A percentile compares a stretch with the other conserved stretches of the same genome.
Evolutionary conservation across 805 yeast genomes (phyloP).

Genomic region (Nakazawaea anatomiae): DNA sequence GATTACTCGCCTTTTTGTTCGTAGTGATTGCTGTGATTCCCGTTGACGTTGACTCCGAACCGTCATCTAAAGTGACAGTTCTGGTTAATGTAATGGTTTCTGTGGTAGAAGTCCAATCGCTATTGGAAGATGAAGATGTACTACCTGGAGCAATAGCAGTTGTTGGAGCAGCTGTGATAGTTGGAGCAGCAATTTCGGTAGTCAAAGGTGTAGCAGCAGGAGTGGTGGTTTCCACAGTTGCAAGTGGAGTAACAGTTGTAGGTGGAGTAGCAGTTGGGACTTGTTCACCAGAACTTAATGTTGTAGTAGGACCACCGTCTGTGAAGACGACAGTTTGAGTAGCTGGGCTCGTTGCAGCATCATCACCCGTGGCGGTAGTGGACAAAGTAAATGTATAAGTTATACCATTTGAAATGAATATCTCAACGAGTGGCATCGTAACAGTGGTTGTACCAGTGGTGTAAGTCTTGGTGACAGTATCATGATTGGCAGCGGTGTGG

Average conservation of each 20-base stretch:
- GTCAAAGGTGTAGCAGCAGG: conserved; percentile 12
- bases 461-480: conserved; percentile 23
- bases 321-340: conserved; percentile 10
- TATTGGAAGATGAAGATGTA: conserved; percentile 12
- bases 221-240: conserved; percentile 16
- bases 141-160: conserved; percentile 12
- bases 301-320: conserved; percentile 12
- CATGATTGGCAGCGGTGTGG: conserved; percentile 23
- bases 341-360: conserved; percentile 13
- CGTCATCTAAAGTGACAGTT: conserved; percentile 11
- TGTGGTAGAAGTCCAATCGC: conserved; percentile 12
- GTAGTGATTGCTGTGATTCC: conserved; percentile 36
- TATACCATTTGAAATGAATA: conserved; percentile 44
- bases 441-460: conserved; percentile 42
- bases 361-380: conserved; percentile 27
- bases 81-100: conserved; percentile 11
- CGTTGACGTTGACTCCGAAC: conserved; percentile 36
- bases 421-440: conserved; percentile 45
- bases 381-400: conserved; percentile 43
- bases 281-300: conserved; percentile 11
- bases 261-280: conserved; percentile 11
- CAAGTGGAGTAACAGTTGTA: conserved; percentile 15
- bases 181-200: neutral
- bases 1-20: conserved; percentile 4
- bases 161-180: conserved; percentile 10